Conservation (phyloP, 208 protist species). For the Crithidia sp. region DNA sequence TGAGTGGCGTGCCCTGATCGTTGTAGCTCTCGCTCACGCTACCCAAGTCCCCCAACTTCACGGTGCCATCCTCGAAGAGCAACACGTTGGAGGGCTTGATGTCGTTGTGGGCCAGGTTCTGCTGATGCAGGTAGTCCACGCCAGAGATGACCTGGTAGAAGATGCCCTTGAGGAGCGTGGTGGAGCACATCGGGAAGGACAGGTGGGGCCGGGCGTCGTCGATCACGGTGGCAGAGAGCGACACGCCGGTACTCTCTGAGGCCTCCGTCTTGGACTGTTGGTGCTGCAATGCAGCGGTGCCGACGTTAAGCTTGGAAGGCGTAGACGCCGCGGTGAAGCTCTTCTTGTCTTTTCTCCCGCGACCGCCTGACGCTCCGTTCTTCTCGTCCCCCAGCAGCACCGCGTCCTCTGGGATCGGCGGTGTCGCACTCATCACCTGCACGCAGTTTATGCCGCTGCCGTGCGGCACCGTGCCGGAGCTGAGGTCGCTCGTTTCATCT, state of each 20-base stretch:
- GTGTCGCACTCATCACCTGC: constrained; percentile 29
- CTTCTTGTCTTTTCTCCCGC: too few relatives aligned
- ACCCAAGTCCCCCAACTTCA: constrained; percentile 81
- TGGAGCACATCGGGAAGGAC: constrained; percentile 44
- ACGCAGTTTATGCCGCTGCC: constrained; percentile 8
- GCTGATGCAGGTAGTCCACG: constrained; percentile 79
- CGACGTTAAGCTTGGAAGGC: too few relatives aligned
- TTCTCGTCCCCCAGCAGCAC: not conserved
- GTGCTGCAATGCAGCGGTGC: not conserved
- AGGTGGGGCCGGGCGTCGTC: constrained; percentile 19
- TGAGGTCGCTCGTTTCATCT: constrained; percentile 11
- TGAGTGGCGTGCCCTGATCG: constrained; percentile 86
- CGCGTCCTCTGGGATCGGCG: not conserved
- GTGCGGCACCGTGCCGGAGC: constrained; percentile 1
- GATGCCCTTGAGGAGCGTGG: constrained; percentile 69
- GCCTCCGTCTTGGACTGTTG: not conserved
- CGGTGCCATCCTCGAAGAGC: constrained; percentile 72
- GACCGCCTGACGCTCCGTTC: not conserved
- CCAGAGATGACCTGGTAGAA: constrained; percentile 78
- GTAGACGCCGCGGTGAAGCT: too few relatives aligned
- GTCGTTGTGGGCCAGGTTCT: constrained; percentile 84
- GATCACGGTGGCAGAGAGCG: not conserved
- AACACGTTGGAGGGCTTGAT: constrained; percentile 87
- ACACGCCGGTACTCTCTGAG: too few relatives aligned
- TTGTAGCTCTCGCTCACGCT: constrained; percentile 60